Percentiles rank a stretch among this genome's conserved stretches.
phyloP scores from a whole-genome alignment of 495 filamentous ascomycete genomes.

The Diplogelasinospora grovesii region DNA sequence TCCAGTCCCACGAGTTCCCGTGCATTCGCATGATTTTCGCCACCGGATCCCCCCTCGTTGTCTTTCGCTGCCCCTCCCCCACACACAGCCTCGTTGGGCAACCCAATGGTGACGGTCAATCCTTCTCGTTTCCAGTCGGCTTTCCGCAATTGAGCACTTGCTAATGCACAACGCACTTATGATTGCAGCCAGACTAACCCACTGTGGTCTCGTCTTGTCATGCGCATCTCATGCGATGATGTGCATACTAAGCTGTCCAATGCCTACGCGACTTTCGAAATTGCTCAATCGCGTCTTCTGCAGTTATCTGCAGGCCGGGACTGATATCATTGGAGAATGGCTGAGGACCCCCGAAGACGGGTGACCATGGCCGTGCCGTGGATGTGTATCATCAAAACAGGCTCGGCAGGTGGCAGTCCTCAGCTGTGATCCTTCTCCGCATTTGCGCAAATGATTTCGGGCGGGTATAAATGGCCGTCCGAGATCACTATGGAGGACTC shows the following conservation, averaged over 20 bases:
- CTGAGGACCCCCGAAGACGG: conserved; percentile 4
- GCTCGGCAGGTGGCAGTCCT: conserved; percentile 1
- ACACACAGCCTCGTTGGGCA: conserved; percentile 5
- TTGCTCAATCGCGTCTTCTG: conserved; percentile 10
- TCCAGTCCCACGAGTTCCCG: too few species aligned
- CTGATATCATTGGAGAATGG: conserved; percentile 24
- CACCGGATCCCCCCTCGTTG: too few species aligned
- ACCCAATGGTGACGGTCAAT: too few species aligned
- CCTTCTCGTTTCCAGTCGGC: background rate
- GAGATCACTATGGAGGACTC: too few species aligned
- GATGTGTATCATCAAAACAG: conserved; percentile 9
- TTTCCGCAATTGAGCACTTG: conserved; percentile 7
- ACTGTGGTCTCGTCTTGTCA: conserved; percentile 7
- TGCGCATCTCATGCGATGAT: conserved; percentile 22
- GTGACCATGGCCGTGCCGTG: background rate
- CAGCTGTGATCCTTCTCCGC: conserved; percentile 21
- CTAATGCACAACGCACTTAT: background rate
- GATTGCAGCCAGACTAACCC: conserved; percentile 9
- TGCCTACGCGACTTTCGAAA: conserved; percentile 6
- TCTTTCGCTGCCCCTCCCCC: background rate
- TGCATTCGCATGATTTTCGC: too few species aligned
- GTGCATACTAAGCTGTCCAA: conserved; percentile 14
- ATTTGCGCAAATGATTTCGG: conserved; percentile 27
- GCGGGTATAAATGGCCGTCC: conserved; percentile 13
- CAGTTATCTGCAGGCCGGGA: conserved; percentile 8